Base-by-base conservation (phyloP, 495 filamentous ascomycete genomes). In the Cladorrhinum samala region DNA sequence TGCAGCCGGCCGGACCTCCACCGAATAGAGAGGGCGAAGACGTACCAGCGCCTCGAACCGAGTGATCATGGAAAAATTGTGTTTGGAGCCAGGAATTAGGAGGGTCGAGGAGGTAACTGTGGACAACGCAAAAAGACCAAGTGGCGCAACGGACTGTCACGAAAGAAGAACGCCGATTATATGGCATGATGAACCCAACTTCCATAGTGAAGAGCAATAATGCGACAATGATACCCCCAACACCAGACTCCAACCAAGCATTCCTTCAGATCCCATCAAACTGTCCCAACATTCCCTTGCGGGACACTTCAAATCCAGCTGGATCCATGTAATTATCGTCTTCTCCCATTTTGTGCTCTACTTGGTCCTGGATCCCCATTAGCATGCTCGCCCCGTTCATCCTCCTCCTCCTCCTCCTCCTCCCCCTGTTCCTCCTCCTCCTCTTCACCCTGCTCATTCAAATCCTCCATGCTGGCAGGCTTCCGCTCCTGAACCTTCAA, bases 1-100 rank as follows among this genome's bases (percentile, higher is more conserved):
- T 96, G 40, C 82, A 90, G 59, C 91, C 91, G 2, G 89, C 85
- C 53, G 91, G 92, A 42, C 86, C 86, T 56, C 89, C 90, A 50
- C 90, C 90, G 16, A 77, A 82, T 54, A 80, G 79, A 38, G 79
- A 80, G 61, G 79, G 74, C 7, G 72, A 76, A 24, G 70, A 71
- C 46, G 61, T 47, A 4, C 38, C 55, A 9, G 41, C 48, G 17
- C 14, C 36, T 5, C 27, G 27, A 33, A 33, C 27, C 27, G 27
- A 33, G 27, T 33, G 27, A 33, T 33, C n/a, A n/a, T n/a, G n/a
- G n/a, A n/a, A n/a, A n/a, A n/a, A n/a, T n/a, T n/a, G n/a, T n/a
- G n/a, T n/a, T n/a, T n/a, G n/a, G n/a, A n/a, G n/a, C n/a, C n/a
- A n/a, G n/a, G n/a, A n/a, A n/a, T n/a, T n/a, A n/a, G n/a, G n/a